These are phyloP conservation scores for Eucommia ulmoides DNA, from an alignment of 257 asterid species.

Conservation along the genomic window DNA sequence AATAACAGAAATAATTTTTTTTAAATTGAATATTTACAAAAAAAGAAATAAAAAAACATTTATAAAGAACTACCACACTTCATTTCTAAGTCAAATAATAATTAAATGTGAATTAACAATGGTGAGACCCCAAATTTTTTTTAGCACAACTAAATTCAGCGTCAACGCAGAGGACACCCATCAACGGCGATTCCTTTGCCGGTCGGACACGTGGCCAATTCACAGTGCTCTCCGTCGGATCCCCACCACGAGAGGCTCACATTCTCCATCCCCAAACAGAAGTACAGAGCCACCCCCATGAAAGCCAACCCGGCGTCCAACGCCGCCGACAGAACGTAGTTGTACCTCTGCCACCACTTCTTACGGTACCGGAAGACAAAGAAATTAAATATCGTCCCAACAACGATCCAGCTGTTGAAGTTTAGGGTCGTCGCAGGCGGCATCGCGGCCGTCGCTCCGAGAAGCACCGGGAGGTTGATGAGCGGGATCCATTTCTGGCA, in stretches of 20 bases:
- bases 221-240: slow-evolving; percentile 34
- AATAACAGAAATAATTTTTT: no score
- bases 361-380: slow-evolving; percentile 39
- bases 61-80: no score
- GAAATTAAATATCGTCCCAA: slow-evolving; percentile 43
- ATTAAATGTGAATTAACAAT: no score
- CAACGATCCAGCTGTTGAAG: slow-evolving; percentile 50
- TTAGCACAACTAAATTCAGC: no score
- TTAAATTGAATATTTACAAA: no score
- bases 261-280: slow-evolving; percentile 16
- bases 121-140: no score
- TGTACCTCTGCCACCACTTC: slow-evolving; percentile 73
- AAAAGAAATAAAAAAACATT: no score
- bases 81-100: no score
- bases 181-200: slow-evolving; percentile 40
- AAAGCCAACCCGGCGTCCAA: slow-evolving; percentile 74
- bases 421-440: slow-evolving; percentile 61
- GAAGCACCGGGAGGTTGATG: slow-evolving; percentile 51
- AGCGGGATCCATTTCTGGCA: slow-evolving; percentile 39
- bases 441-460: slow-evolving; percentile 43
- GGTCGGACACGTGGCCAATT: slow-evolving; percentile 45
- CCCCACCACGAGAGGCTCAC: slow-evolving; percentile 50
- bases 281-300: slow-evolving; percentile 48
- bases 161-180: slow-evolving; percentile 47
- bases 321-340: slow-evolving; percentile 59